Conservation (phyloP, 176 grass and related monocot species). For the Phyllostachys edulis region DNA sequence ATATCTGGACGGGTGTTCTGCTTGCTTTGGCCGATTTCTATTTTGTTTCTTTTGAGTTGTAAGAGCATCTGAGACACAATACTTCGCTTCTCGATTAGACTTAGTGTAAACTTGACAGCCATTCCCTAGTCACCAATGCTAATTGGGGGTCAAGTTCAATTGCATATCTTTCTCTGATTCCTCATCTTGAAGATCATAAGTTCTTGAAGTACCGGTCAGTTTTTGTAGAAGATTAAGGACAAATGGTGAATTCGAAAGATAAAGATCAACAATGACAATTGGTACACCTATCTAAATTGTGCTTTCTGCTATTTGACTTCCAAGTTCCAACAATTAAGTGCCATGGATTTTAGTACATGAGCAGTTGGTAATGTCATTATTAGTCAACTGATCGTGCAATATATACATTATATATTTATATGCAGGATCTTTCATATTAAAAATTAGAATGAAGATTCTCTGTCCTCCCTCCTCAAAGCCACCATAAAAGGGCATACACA, state of each 20-base stretch:
- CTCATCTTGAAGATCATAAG: not conserved
- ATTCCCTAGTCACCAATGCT: not conserved
- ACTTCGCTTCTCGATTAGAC: not conserved
- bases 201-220: not conserved
- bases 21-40: not conserved
- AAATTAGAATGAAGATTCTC: not conserved
- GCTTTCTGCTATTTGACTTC: not conserved
- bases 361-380: not conserved
- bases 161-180: not conserved
- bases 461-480: not conserved
- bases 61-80: not conserved
- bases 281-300: not conserved
- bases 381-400: not conserved
- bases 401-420: not conserved
- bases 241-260: not conserved
- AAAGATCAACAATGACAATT: not conserved
- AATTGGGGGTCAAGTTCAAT: not conserved
- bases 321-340: not conserved
- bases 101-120: not conserved
- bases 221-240: not conserved
- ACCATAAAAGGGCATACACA: constrained; percentile 1
- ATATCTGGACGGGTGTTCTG: not conserved
- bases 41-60: not conserved
- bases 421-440: not conserved
- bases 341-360: not conserved